Evolutionary conservation across 2,329 filamentous ascomycete genomes (phyloP), one percentile per base, ranked within the genome.

Genomic region (Pochonia chlamydosporia): DNA sequence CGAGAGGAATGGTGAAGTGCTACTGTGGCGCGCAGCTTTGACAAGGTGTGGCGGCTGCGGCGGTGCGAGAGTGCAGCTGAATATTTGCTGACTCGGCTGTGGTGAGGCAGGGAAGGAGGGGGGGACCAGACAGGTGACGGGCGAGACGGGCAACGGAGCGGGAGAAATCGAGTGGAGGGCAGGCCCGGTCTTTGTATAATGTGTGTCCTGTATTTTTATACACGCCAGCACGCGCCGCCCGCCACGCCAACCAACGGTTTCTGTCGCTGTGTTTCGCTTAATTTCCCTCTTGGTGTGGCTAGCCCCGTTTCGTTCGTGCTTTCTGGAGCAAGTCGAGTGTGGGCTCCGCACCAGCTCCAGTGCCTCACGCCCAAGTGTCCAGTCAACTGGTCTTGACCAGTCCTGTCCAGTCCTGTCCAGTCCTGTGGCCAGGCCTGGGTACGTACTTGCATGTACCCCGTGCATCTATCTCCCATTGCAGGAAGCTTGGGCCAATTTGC

Each of bases 201-300:
- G 66, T 66, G 63, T 63, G 60, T 63, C 63, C 59, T 69, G 64
- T 66, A 69, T 66, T 70, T 70, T 70, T 70, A 70, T 70, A 70
- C 67, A 68, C 65, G 66, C 58, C 49, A 47, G 43, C 49, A 47
- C 52, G 52, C 50, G 49, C 43, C 47, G 49, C 41, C 50, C 51
- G 47, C 43, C 40, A 47, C 51, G 46, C 54, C 56, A 53, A 56
- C 63, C 63, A 65, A 65, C 63, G 56, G 60, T 59, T 62, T 62
- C 56, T 55, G 58, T 54, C 54, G 54, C 52, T 59, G 54, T 45
- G 47, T 52, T 58, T 66, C 63, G 63, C 63, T 63, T 66, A 66
- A 64, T 63, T 62, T 64, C 62, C 61, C 57, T 62, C 55, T 59
- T 61, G 56, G 44, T 53, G 56, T 58, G 49, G 51, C 54, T 64